phyloP scores from a whole-genome alignment of 2,329 filamentous ascomycete genomes.

The Blumeria hordei region DNA sequence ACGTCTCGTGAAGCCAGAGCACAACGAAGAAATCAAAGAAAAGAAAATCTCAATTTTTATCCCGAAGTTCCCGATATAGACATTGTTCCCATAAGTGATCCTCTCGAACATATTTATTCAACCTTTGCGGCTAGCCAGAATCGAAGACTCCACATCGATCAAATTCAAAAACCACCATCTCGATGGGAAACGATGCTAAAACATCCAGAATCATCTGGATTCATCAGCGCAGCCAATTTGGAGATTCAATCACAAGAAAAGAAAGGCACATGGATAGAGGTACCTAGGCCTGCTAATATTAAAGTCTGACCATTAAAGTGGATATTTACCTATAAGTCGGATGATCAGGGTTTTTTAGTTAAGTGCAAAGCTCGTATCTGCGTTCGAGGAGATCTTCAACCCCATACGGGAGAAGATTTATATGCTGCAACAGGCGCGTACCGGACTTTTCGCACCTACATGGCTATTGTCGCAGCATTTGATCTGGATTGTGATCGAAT shows the following conservation, averaged over 20 bases:
- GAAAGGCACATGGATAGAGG: background rate
- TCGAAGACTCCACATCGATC: background rate
- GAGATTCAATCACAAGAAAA: background rate
- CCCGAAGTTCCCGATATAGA: background rate
- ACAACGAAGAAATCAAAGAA: background rate
- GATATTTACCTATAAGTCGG: background rate
- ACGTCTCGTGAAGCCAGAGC: background rate
- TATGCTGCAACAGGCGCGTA: background rate
- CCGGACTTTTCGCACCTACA: background rate
- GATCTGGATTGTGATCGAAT: background rate
- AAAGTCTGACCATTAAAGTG: background rate
- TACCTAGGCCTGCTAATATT: background rate
- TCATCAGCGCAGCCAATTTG: background rate
- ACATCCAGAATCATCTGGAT: background rate
- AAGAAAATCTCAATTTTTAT: background rate
- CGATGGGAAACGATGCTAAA: background rate
- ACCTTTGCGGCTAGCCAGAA: background rate
- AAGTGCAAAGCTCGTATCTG: background rate
- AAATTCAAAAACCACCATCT: conserved; percentile 1
- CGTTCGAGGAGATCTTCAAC: background rate
- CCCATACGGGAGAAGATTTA: background rate
- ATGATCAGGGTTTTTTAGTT: background rate
- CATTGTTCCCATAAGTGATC: background rate
- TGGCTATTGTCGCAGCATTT: background rate
- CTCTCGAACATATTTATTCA: background rate